A percentile compares a stretch with the other conserved stretches of the same genome.
Conservation (phyloP, 352 stramenopile species). For the Stramenopiles sp. region DNA sequence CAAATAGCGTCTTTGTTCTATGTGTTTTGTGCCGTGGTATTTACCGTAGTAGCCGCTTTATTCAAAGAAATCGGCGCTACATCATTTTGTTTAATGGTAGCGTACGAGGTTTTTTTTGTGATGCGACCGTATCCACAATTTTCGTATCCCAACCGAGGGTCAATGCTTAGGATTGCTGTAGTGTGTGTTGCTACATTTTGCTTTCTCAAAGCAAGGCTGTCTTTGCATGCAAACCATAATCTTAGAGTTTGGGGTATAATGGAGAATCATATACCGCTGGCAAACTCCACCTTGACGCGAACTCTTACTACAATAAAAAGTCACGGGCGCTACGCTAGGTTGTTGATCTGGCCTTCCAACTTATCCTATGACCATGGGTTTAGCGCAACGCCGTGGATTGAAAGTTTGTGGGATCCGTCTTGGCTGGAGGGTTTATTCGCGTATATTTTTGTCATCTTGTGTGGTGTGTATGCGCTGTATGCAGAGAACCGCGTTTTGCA, state of each 20-base stretch:
- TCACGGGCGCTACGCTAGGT: slow-evolving; percentile 60
- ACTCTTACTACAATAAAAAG: slow-evolving; percentile 54
- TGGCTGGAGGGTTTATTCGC: background rate
- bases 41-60: slow-evolving; percentile 31
- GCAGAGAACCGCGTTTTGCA: background rate
- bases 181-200: slow-evolving; percentile 14
- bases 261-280: slow-evolving; percentile 49
- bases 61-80: slow-evolving; percentile 67
- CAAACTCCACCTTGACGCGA: slow-evolving; percentile 15
- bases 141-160: slow-evolving; percentile 13
- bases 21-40: slow-evolving; percentile 1
- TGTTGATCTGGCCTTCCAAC: slow-evolving; percentile 55
- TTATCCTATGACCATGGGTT: slow-evolving; percentile 74
- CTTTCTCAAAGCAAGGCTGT: slow-evolving; percentile 30
- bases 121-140: slow-evolving; percentile 14
- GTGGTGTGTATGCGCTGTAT: background rate
- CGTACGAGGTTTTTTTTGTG: slow-evolving; percentile 35
- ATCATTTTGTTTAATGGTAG: slow-evolving; percentile 44
- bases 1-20: background rate
- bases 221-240: slow-evolving; percentile 39
- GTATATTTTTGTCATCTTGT: background rate
- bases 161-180: background rate
- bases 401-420: slow-evolving; percentile 28
- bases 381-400: slow-evolving; percentile 49
- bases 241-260: slow-evolving; percentile 55